Conservation (phyloP, 2,329 filamentous ascomycete genomes). For the Orbilia oligospora region DNA sequence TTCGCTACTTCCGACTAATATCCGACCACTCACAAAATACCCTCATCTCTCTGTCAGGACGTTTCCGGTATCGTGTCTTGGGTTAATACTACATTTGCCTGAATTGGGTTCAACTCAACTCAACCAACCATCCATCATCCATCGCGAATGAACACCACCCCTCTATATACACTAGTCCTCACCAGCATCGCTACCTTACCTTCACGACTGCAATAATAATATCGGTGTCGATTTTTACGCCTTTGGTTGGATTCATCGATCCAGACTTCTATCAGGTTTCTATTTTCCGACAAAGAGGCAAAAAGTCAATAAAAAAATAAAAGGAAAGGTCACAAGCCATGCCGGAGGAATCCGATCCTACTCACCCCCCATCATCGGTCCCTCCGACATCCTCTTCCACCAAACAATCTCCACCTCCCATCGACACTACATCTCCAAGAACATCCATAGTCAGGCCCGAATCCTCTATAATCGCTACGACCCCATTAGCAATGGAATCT, state of each 20-base stretch:
- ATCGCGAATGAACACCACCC: conserved; percentile 1
- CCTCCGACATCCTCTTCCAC: conserved; percentile 58
- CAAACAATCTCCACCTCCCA: conserved; percentile 48
- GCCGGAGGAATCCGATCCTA: conserved; percentile 39
- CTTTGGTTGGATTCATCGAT: background rate
- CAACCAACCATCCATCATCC: background rate
- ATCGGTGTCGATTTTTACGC: background rate
- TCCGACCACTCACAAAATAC: conserved; percentile 28
- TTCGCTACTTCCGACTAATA: conserved; percentile 32
- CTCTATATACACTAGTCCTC: background rate
- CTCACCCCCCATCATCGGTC: conserved; percentile 45
- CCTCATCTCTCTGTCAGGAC: conserved; percentile 24
- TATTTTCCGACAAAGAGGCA: background rate
- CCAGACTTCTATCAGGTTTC: background rate
- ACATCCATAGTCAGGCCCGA: conserved; percentile 37
- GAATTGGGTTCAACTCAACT: conserved; percentile 33
- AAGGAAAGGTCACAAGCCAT: conserved; percentile 13
- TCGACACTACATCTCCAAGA: conserved; percentile 39
- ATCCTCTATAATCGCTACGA: conserved; percentile 54
- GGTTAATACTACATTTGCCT: conserved; percentile 35
- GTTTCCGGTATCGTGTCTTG: conserved; percentile 29
- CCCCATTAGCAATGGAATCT: conserved; percentile 53
- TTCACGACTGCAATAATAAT: background rate
- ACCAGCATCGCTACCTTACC: background rate
- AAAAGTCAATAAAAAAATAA: background rate